Base-by-base conservation (phyloP, 2,329 filamentous ascomycete genomes). In the Alternaria sp. region DNA sequence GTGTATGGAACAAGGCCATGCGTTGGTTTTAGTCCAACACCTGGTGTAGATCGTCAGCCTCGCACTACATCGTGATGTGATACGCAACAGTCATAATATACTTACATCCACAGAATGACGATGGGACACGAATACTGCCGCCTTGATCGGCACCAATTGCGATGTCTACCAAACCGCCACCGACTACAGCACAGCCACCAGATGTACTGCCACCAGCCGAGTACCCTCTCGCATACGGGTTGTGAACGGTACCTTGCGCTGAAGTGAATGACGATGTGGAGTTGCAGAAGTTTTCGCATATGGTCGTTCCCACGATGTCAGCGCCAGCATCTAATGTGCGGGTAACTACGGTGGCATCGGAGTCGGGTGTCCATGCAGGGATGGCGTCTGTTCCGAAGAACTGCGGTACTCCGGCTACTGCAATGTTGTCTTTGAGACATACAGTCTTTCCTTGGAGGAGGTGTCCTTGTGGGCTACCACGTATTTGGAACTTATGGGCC, bases 401-500 rank as follows among this genome's bases (percentile, higher is more conserved):
- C 56, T 86, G 84, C 0, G 86, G 85, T 1, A 88, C 83, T 0
- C 82, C 83, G 2, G 85, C 85, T 1, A 88, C 85, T 4, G 84
- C 82, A 40, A 87, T 83, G 28, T 85, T 85, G 65, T 88, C 86
- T 68, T 88, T 88, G 13, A 88, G 63, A 61, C 83, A 85, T 4
- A 87, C 69, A 0, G 80, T 83, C 53, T 84, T 87, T 0, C 81
- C 83, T 25, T 46, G 65, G 5, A 74, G 28, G 4, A 69, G 7
- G 4, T 53, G 52, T 10, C 68, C 73, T 26, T 57, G 60, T 3
- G 66, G 30, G 47, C 69, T 55, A 65, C 76, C 82, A 47, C 74
- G 74, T 46, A 87, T 85, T 5, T 81, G 73, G 49, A 85, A 85
- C 43, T 79, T 83, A 67, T 86, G 84, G 1, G 84, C 84, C 85